A percentile compares a stretch with the other conserved stretches of the same genome.
phyloP scores from a whole-genome alignment of 345 rosid genomes.

The Adansonia digitata region DNA sequence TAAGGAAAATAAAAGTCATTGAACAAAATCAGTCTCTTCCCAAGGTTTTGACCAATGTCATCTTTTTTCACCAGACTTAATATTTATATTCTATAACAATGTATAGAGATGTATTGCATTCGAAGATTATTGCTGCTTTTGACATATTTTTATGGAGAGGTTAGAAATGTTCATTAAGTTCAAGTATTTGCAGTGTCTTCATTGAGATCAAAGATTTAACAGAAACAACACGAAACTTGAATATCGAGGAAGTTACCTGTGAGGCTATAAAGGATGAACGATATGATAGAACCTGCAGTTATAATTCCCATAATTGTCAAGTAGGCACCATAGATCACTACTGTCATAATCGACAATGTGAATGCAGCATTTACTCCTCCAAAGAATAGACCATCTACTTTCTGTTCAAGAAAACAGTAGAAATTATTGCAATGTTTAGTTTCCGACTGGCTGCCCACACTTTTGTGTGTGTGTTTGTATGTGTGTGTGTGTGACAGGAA shows the following conservation, averaged over 20 bases:
- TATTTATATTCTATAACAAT: not conserved
- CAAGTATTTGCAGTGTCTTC: not conserved
- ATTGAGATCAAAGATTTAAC: not conserved
- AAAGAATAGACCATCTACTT: conserved; percentile 62
- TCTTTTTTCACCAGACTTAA: too few species aligned
- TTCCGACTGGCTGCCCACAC: not conserved
- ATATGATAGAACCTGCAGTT: conserved; percentile 88
- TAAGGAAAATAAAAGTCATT: not conserved
- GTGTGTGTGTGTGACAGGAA: not conserved
- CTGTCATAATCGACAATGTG: conserved; percentile 68
- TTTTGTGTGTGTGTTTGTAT: too few species aligned
- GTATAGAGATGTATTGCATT: not conserved
- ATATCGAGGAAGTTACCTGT: conserved; percentile 52
- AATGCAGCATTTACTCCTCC: conserved; percentile 90
- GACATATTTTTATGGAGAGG: not conserved
- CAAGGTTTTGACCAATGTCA: not conserved
- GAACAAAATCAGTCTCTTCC: not conserved
- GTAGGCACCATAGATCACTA: conserved; percentile 85
- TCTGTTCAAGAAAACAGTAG: conserved; percentile 30
- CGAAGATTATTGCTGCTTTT: not conserved
- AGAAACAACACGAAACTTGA: not conserved
- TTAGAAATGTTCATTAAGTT: not conserved
- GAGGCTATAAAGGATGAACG: conserved; percentile 94
- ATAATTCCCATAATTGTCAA: conserved; percentile 75
- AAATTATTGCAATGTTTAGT: not conserved